phyloP scores from a whole-genome alignment of 1,139 yeast genomes.

The Kodamaea suecica region DNA sequence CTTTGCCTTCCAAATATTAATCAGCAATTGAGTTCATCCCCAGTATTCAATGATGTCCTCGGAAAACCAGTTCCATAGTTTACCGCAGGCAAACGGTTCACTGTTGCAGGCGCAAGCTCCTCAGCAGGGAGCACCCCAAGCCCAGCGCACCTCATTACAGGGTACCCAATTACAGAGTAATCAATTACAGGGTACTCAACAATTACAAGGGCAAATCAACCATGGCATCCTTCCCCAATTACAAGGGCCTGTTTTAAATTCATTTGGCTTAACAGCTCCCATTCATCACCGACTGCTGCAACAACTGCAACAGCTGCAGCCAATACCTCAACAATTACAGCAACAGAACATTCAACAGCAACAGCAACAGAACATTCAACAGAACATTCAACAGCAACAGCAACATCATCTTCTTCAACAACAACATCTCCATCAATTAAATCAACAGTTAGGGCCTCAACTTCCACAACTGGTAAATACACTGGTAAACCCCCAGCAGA shows the following conservation, averaged over 20 bases:
- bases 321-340: slow-evolving; percentile 4
- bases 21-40: neutral
- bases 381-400: slow-evolving; percentile 5
- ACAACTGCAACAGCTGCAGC: slow-evolving; percentile 9
- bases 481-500: slow-evolving; percentile 7
- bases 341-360: slow-evolving; percentile 6
- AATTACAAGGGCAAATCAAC: slow-evolving; percentile 3
- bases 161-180: no score
- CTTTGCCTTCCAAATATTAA: no score
- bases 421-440: neutral
- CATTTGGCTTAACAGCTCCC: slow-evolving; percentile 1
- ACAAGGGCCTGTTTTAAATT: slow-evolving; percentile 1
- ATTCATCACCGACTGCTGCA: slow-evolving; percentile 2
- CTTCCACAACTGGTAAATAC: slow-evolving; percentile 3
- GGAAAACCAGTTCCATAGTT: slow-evolving; percentile 2
- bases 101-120: no score
- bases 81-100: slow-evolving; percentile 6
- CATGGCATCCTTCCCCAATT: neutral
- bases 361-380: slow-evolving; percentile 3
- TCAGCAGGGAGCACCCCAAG: no score
- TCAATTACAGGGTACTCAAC: no score
- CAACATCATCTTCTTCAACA: slow-evolving; percentile 4
- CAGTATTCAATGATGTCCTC: slow-evolving; percentile 4
- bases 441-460: neutral
- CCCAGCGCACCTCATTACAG: no score